A percentile compares a stretch with the other conserved stretches of the same genome.
Conservation (phyloP, 208 protist species). For the Crithidia acanthocephali region DNA sequence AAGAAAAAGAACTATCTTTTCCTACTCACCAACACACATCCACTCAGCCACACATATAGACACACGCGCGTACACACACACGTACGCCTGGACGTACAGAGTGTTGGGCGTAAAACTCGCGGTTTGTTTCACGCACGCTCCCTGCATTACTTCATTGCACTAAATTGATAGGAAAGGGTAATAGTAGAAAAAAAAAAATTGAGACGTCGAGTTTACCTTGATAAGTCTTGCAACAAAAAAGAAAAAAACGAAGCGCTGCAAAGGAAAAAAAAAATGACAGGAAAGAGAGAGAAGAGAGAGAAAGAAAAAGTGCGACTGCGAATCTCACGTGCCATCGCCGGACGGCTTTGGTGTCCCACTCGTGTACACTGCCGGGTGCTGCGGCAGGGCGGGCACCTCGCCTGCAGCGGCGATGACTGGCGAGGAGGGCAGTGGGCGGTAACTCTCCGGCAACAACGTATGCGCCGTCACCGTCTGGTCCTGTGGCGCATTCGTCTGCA, state of each 20-base stretch:
- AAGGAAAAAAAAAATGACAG: neutral
- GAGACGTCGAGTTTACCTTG: neutral
- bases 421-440: neutral
- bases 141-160: slow-evolving; percentile 9
- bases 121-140: slow-evolving; percentile 4
- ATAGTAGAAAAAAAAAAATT: neutral
- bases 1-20: slow-evolving; percentile 7
- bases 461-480: slow-evolving; percentile 3
- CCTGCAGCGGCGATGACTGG: neutral
- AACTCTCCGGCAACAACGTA: slow-evolving; percentile 9
- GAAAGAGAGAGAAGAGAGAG: neutral
- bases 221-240: no score
- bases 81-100: slow-evolving; percentile 3
- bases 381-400: neutral
- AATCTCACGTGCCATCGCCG: neutral
- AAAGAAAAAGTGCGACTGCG: neutral
- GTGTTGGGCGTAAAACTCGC: slow-evolving; percentile 12
- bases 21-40: slow-evolving; percentile 7
- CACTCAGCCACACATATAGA: neutral
- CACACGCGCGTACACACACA: neutral
- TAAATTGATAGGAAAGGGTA: slow-evolving; percentile 1
- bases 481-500: slow-evolving; percentile 8
- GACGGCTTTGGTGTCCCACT: neutral
- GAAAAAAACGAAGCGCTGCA: no score
- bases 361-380: neutral